Percentiles rank a stretch among this genome's conserved stretches.
phyloP scores from a whole-genome alignment of 176 grass and related monocot species.

The Phoenix roebelenii region DNA sequence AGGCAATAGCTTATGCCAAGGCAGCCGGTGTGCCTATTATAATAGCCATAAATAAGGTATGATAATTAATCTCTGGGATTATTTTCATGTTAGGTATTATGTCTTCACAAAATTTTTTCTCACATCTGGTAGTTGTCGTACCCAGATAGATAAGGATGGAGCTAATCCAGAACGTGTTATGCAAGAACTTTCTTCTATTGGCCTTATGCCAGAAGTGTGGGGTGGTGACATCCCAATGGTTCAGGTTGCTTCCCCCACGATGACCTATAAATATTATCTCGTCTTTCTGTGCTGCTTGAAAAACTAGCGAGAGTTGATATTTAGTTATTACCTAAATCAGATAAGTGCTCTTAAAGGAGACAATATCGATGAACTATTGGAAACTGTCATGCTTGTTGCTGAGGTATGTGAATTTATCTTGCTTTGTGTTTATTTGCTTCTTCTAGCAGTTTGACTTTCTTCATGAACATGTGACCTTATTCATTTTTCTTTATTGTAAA shows the following conservation, averaged over 20 bases:
- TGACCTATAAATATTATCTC: neutral
- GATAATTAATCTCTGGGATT: neutral
- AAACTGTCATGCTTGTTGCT: constrained; percentile 89
- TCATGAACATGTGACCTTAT: neutral
- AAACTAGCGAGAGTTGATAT: neutral
- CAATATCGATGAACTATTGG: constrained; percentile 83
- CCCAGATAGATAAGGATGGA: constrained; percentile 86
- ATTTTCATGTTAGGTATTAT: too few relatives aligned
- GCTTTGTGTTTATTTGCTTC: constrained; percentile 21
- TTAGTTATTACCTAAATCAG: constrained; percentile 36
- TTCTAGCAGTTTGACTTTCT: neutral
- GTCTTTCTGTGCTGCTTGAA: neutral
- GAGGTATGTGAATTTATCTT: constrained; percentile 42
- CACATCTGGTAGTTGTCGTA: constrained; percentile 2
- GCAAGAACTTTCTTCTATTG: constrained; percentile 89
- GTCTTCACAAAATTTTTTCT: too few relatives aligned
- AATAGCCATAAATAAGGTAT: constrained; percentile 88
- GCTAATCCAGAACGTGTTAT: constrained; percentile 76
- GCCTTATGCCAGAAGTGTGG: constrained; percentile 89
- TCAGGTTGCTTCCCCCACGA: constrained; percentile 34
- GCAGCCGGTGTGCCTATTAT: constrained; percentile 89
- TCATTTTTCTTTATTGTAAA: constrained; percentile 22
- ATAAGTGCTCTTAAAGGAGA: constrained; percentile 96
- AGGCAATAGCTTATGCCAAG: constrained; percentile 96
- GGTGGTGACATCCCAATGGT: constrained; percentile 89